Evolutionary conservation across 805 yeast genomes (phyloP).

Genomic region (Blastobotrys robertii): DNA sequence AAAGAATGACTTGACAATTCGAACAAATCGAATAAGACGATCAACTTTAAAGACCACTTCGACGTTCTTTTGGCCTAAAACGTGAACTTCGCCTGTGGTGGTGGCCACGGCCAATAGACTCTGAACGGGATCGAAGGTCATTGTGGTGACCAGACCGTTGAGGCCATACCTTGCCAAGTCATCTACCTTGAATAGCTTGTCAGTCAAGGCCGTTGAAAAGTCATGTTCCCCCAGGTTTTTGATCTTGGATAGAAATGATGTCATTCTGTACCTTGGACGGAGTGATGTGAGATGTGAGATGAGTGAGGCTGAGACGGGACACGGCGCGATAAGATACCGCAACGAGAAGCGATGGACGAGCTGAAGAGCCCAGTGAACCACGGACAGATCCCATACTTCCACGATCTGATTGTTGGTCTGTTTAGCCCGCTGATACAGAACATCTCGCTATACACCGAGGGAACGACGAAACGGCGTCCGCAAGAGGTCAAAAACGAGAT

Average conservation of each 20-base stretch:
- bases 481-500: slow-evolving; percentile 21
- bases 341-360: not conserved
- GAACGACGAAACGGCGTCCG: slow-evolving; percentile 7
- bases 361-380: slow-evolving; percentile 28
- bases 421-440: slow-evolving; percentile 33
- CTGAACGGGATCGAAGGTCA: slow-evolving; percentile 84
- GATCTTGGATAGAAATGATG: slow-evolving; percentile 15
- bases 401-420: slow-evolving; percentile 33
- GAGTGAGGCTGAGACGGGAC: no score
- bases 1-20: slow-evolving; percentile 73
- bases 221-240: slow-evolving; percentile 21
- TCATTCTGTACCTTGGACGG: slow-evolving; percentile 7
- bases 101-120: slow-evolving; percentile 77
- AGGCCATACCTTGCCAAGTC: slow-evolving; percentile 44
- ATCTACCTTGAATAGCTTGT: slow-evolving; percentile 22
- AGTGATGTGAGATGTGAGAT: not conserved
- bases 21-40: slow-evolving; percentile 38
- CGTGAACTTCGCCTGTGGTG: slow-evolving; percentile 55
- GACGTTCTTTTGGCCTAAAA: slow-evolving; percentile 78
- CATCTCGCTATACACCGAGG: slow-evolving; percentile 18
- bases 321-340: not conserved
- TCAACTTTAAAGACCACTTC: slow-evolving; percentile 37
- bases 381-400: slow-evolving; percentile 34
- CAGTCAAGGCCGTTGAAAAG: slow-evolving; percentile 24
- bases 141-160: slow-evolving; percentile 51